Evolutionary conservation across 2,329 filamentous ascomycete species (phyloP).

Genomic region (Claviceps digitariae): DNA sequence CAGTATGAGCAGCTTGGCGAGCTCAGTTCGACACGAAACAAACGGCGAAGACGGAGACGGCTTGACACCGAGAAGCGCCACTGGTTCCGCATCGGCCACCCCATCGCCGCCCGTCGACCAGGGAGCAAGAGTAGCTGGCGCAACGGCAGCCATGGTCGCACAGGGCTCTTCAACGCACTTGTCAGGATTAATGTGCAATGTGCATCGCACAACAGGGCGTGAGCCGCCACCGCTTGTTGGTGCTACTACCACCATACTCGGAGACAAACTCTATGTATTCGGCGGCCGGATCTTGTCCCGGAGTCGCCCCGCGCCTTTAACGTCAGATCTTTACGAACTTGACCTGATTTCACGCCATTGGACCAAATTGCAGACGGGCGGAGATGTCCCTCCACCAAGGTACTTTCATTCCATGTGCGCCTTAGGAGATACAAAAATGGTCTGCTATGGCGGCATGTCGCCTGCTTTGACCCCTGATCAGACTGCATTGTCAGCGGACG

Average conservation of each 20-base stretch:
- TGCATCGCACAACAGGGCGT: slow-evolving; percentile 75
- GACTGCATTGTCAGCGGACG: slow-evolving; percentile 22
- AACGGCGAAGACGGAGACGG: slow-evolving; percentile 32
- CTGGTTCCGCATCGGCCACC: slow-evolving; percentile 39
- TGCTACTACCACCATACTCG: slow-evolving; percentile 86
- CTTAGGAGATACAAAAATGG: slow-evolving; percentile 86
- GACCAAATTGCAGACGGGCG: slow-evolving; percentile 74
- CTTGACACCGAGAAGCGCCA: slow-evolving; percentile 36
- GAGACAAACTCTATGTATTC: slow-evolving; percentile 94
- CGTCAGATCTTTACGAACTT: slow-evolving; percentile 83
- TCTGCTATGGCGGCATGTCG: slow-evolving; percentile 98
- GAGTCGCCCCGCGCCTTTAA: slow-evolving; percentile 66
- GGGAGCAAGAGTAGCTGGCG: slow-evolving; percentile 8
- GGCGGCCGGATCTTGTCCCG: slow-evolving; percentile 79
- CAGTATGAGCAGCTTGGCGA: slow-evolving; percentile 33
- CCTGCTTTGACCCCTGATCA: slow-evolving; percentile 42
- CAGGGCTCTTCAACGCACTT: slow-evolving; percentile 41
- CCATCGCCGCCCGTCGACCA: slow-evolving; percentile 41
- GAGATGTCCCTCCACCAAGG: slow-evolving; percentile 76
- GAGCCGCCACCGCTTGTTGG: slow-evolving; percentile 88
- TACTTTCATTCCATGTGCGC: slow-evolving; percentile 97
- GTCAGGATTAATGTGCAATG: slow-evolving; percentile 56
- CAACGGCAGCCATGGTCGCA: slow-evolving; percentile 28
- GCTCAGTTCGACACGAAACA: slow-evolving; percentile 28
- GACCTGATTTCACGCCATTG: slow-evolving; percentile 86